These are phyloP conservation scores for Podospora sp. DNA, from an alignment of 495 filamentous ascomycete species.

Conservation along the genomic window DNA sequence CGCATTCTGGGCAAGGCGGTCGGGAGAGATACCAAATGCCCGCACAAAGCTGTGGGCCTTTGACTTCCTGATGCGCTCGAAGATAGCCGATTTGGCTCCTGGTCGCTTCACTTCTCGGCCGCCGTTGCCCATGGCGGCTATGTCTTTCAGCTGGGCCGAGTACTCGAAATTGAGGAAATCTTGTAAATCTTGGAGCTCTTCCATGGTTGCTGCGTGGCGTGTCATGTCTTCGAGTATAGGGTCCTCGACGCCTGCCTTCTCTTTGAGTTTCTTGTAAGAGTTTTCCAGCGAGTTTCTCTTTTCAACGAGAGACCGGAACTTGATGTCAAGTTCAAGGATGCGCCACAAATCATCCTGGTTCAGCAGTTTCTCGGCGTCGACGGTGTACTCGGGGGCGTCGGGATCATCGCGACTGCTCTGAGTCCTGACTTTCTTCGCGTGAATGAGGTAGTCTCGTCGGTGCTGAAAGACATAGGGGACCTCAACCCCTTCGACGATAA, in stretches of 20 bases:
- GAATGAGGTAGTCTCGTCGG: constrained; percentile 95
- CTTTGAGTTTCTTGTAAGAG: constrained; percentile 71
- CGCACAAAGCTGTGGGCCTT: constrained; percentile 81
- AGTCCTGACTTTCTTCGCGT: constrained; percentile 74
- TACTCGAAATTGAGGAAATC: constrained; percentile 98
- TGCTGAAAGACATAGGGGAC: constrained; percentile 98
- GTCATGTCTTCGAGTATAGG: constrained; percentile 78
- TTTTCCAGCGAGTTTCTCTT: constrained; percentile 82
- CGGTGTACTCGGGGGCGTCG: constrained; percentile 69
- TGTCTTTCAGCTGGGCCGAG: constrained; percentile 75
- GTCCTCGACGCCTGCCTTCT: constrained; percentile 56
- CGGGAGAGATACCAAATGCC: constrained; percentile 87
- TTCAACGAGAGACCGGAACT: constrained; percentile 86
- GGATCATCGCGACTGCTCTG: constrained; percentile 53
- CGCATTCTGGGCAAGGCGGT: constrained; percentile 82
- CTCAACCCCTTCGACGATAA: constrained; percentile 88
- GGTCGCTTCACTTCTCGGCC: constrained; percentile 66
- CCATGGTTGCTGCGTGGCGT: constrained; percentile 72
- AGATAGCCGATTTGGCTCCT: constrained; percentile 71
- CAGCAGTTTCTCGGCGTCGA: constrained; percentile 83
- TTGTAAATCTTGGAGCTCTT: constrained; percentile 93
- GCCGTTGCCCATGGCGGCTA: constrained; percentile 60
- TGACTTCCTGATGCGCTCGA: constrained; percentile 78
- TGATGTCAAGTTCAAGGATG: constrained; percentile 90
- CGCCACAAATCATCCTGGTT: constrained; percentile 94